phyloP scores from a whole-genome alignment of 1,284 basidiomycete species.

The Takashimella tepidaria region DNA sequence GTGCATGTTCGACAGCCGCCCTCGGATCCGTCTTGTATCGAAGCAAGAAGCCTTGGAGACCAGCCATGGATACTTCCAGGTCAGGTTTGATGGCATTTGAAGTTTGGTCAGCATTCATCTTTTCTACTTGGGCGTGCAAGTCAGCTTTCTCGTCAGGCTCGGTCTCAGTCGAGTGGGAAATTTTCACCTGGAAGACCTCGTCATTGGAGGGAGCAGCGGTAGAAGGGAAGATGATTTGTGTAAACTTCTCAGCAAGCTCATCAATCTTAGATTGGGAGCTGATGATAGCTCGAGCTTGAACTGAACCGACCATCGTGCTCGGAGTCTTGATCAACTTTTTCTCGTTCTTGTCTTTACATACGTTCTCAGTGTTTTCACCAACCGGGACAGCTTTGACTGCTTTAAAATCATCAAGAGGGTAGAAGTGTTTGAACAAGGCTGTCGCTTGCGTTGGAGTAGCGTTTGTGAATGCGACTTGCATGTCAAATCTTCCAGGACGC shows the following conservation, averaged over 20 bases:
- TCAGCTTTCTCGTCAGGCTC: constrained; percentile 42
- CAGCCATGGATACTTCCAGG: constrained; percentile 72
- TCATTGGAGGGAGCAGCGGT: background rate
- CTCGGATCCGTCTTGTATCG: constrained; percentile 28
- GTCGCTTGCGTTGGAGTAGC: constrained; percentile 75
- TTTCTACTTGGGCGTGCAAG: constrained; percentile 55
- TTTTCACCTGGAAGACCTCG: background rate
- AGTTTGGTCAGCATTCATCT: constrained; percentile 67
- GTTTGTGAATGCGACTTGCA: constrained; percentile 22
- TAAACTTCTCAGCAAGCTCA: constrained; percentile 15
- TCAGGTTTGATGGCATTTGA: background rate
- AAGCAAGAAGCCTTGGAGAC: constrained; percentile 67
- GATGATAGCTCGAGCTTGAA: too few relatives aligned
- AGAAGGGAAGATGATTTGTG: constrained; percentile 10
- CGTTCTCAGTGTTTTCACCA: too few relatives aligned
- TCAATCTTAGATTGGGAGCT: constrained; percentile 10
- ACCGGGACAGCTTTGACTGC: too few relatives aligned
- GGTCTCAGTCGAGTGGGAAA: background rate
- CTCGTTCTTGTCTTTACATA: too few relatives aligned
- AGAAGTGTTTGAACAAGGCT: constrained; percentile 76
- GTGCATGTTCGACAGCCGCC: constrained; percentile 19
- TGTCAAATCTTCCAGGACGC: constrained; percentile 34
- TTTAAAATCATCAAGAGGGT: constrained; percentile 54
- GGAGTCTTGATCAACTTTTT: too few relatives aligned
- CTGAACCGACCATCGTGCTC: too few relatives aligned